Conservation (phyloP, 2,329 filamentous ascomycete species). For the Aspergillus aculeatinus region DNA sequence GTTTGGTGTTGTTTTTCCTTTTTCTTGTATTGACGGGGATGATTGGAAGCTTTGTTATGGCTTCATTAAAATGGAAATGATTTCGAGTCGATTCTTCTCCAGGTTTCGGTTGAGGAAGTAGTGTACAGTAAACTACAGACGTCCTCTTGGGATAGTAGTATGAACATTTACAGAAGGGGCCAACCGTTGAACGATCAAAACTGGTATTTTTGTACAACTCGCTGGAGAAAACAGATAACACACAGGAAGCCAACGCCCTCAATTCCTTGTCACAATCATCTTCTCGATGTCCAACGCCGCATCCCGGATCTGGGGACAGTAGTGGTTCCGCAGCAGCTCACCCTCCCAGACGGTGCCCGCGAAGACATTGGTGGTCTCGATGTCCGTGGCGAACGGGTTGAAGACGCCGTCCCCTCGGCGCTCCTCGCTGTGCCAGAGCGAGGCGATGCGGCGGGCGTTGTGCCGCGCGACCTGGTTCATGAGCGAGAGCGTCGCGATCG, state of each 20-base stretch:
- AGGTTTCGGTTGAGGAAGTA: too few species aligned
- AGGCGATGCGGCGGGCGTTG: slow-evolving; percentile 76
- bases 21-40: too few species aligned
- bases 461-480: slow-evolving; percentile 75
- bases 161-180: too few species aligned
- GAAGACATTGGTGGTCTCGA: slow-evolving; percentile 88
- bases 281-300: slow-evolving; percentile 69
- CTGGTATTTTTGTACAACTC: slow-evolving; percentile 6
- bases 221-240: neutral
- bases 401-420: slow-evolving; percentile 86
- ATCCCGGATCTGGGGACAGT: slow-evolving; percentile 80
- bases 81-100: too few species aligned
- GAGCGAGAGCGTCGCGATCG: slow-evolving; percentile 74
- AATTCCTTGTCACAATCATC: slow-evolving; percentile 46
- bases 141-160: too few species aligned
- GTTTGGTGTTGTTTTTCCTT: too few species aligned
- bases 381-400: slow-evolving; percentile 67
- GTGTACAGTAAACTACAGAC: too few species aligned
- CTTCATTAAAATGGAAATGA: too few species aligned
- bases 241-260: slow-evolving; percentile 10
- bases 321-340: slow-evolving; percentile 81
- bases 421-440: slow-evolving; percentile 95
- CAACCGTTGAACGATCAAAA: neutral
- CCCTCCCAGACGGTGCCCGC: slow-evolving; percentile 91
- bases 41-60: neutral